Conservation (phyloP, 306 rosid genomes). For the Glycine latifolia region DNA sequence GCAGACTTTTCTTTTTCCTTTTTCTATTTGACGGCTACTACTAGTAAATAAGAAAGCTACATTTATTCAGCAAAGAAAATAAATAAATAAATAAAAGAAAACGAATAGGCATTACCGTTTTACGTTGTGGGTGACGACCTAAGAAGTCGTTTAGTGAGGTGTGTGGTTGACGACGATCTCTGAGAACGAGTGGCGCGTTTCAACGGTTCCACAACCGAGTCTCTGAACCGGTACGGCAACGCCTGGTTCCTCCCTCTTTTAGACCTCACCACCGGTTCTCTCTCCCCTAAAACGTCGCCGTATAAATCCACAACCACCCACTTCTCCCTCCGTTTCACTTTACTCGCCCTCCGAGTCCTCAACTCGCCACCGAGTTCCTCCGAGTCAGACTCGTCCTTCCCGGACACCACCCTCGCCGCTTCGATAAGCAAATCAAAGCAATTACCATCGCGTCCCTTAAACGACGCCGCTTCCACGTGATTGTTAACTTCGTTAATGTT, state of each 20-base stretch:
- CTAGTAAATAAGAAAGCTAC: background rate
- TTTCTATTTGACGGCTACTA: background rate
- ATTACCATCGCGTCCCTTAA: constrained; percentile 10
- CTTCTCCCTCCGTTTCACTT: constrained; percentile 16
- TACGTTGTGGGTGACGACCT: background rate
- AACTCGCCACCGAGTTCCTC: constrained; percentile 40
- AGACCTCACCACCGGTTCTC: constrained; percentile 59
- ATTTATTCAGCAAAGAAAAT: background rate
- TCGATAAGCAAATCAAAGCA: constrained; percentile 57
- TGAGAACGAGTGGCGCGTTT: constrained; percentile 36
- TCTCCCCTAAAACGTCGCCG: constrained; percentile 35
- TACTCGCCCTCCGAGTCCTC: background rate
- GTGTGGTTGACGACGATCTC: constrained; percentile 37
- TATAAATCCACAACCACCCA: constrained; percentile 50
- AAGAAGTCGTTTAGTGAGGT: constrained; percentile 36
- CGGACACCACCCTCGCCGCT: constrained; percentile 57
- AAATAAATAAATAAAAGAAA: background rate
- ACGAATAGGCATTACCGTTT: background rate
- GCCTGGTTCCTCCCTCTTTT: constrained; percentile 61
- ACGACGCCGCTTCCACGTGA: constrained; percentile 41
- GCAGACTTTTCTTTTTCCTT: background rate
- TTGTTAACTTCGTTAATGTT: background rate
- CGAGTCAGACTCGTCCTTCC: constrained; percentile 41
- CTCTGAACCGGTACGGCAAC: constrained; percentile 57
- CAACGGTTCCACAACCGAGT: constrained; percentile 62